Evolutionary conservation across 257 asterid genomes (phyloP), one percentile per base, ranked within the genome.

Genomic region (Nemophila menziesii): DNA sequence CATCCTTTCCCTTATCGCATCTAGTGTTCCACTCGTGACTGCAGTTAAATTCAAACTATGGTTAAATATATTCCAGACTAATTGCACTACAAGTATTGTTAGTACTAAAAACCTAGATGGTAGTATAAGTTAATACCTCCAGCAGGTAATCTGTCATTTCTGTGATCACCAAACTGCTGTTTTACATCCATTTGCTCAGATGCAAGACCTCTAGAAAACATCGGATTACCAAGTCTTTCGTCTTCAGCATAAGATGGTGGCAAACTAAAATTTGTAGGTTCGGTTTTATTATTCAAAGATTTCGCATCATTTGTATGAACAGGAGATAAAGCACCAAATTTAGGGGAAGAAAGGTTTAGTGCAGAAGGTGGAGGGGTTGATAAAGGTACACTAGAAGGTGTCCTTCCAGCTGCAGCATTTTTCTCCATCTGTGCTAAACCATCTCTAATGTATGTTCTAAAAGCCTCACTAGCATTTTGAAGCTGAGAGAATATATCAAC

Each of bases 341-440:
- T 69, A 18, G 99, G 94, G 44, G 72, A 68, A 40, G 95, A 82
- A 26, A 73, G 75, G 72, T 81, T 76, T 43, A 85, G 67, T 2
- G 84, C 60, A 15, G 71, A 72, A 16, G 94, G 96, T 10, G 99
- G 96, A 17, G 99, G 99, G 40, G 96, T 90, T 54, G 99, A 52
- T 48, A 90, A 50, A 55, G 96, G 96, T 45, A 86, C 94, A 63
- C 96, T 90, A n/a, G 99, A 66, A 36, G 94, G 96, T 3, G 96
- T 90, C 75, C 90, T 71, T 55, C 99, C 99, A 6, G 99, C 93
- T 3, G 96, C 99, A 0, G 96, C 86, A 68, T 78, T 86, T 72
- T 71, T 86, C 77, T 90, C 99, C 99, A 86, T 90, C 99, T 90
- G 90, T 49, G 96, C 84, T 63, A 90, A 66, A 63, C 96, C 99